Evolutionary conservation across 495 filamentous ascomycete genomes (phyloP), one percentile per base, ranked within the genome.

Genomic region (Chaetomidium leptoderma): DNA sequence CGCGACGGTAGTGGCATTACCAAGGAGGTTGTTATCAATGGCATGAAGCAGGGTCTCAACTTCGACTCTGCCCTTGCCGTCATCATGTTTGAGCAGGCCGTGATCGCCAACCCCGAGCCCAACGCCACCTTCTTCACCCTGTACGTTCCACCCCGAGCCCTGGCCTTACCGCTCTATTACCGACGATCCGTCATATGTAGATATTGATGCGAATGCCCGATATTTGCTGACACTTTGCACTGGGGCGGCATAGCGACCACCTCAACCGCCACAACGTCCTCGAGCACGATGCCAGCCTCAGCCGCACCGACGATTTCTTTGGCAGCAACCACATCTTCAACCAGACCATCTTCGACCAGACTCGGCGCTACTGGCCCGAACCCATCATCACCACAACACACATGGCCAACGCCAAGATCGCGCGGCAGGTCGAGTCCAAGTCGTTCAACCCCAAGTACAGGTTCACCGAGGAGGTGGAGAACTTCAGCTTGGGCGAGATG

Each of bases 51-150:
- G 32, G 48, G 32, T 2, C 48, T 51, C 48, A 51, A 51, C 33
- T 51, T 51, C 6, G 33, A 51, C 33, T 17, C 48, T 27, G 23
- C 48, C 11, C 48, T 51, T 14, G 48, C 48, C 8, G n/a, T 29
- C 23, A 30, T 51, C 48, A 51, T 51, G 48, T 51, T 53, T n/a
- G 51, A 51, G 4, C 30, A 51, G 32, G 30, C 29, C 8, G 47
- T 51, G 10, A 37, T 35, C 32, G 47, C 19, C 21, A 51, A 35
- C 33, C 29, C 30, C 19, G 47, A 36, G 19, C 29, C 47, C 4
- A 36, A 51, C 32, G 29, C 47, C 21, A 36, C 30, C 10, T 35
- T 14, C 30, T 51, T 51, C 47, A 51, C 30, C 19, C 32, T 51
- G 44, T 47, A 29, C 27, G 44, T 47, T 3, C 42, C 21, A 14